These are phyloP conservation scores for Pyrus hybrid DNA, from an alignment of 331 rosid genomes.

Conservation along the genomic window DNA sequence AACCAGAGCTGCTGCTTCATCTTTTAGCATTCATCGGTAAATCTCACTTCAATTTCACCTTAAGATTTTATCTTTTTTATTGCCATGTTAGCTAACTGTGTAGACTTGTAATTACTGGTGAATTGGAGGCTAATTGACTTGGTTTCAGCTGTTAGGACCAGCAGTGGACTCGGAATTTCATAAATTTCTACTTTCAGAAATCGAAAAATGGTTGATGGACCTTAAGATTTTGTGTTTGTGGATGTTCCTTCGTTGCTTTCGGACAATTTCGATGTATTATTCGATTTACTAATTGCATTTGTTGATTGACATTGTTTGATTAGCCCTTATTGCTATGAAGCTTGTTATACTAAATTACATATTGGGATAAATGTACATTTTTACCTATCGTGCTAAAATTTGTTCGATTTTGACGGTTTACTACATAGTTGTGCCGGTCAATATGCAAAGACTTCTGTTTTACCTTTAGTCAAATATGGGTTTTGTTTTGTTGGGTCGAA, in stretches of 20 bases:
- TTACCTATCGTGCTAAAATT: neutral
- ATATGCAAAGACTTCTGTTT: neutral
- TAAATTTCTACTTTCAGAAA: neutral
- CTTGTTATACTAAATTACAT: neutral
- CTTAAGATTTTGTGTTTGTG: neutral
- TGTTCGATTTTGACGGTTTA: neutral
- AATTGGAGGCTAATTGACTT: neutral
- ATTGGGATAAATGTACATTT: neutral
- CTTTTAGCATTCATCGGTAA: slow-evolving; percentile 19
- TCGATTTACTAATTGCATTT: neutral
- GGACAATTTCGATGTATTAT: neutral
- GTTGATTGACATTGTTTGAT: neutral
- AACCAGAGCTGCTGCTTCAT: neutral
- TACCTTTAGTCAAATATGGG: neutral
- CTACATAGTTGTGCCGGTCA: neutral
- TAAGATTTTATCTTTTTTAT: neutral
- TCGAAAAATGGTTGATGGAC: neutral
- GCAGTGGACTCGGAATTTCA: neutral
- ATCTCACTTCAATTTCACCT: slow-evolving; percentile 2
- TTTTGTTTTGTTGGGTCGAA: neutral
- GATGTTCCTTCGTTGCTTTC: neutral
- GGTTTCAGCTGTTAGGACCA: neutral
- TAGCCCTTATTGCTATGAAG: neutral
- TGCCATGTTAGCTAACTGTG: neutral
- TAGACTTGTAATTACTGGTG: neutral